Percentiles rank a stretch among this genome's conserved stretches.
Conservation (phyloP, 768 basidiomycete genomes). For the Mycena galopus region DNA sequence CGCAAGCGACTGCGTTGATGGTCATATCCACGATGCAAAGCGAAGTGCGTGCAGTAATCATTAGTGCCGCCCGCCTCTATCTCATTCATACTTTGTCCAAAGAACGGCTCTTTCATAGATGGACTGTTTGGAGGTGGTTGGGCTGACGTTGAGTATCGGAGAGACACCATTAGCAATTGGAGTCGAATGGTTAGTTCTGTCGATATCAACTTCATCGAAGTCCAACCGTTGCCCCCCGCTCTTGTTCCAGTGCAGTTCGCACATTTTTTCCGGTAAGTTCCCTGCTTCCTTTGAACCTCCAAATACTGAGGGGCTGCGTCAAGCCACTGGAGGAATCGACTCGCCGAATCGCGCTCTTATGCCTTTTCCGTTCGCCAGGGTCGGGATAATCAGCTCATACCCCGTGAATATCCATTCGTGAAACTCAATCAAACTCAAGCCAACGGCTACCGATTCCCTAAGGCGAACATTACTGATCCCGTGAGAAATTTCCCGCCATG, state of each 20-base stretch:
- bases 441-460: background rate
- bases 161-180: background rate
- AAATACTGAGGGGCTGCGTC: background rate
- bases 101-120: background rate
- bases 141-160: background rate
- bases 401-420: background rate
- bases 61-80: background rate
- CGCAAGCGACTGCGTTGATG: constrained; percentile 12
- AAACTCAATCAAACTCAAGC: too few species aligned
- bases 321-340: background rate
- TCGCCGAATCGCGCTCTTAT: background rate
- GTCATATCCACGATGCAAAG: constrained; percentile 14
- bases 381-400: background rate
- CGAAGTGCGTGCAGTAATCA: background rate
- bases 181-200: background rate
- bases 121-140: background rate
- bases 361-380: constrained; percentile 14
- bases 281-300: background rate
- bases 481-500: background rate
- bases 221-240: background rate
- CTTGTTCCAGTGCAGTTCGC: background rate
- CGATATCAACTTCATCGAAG: background rate
- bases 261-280: constrained; percentile 3
- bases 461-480: background rate
- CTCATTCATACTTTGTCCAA: constrained; percentile 1